Evolutionary conservation across 164 flowering plant species (phyloP), one percentile per base, ranked within the genome.

Genomic region (Kingdonia uniflora): DNA sequence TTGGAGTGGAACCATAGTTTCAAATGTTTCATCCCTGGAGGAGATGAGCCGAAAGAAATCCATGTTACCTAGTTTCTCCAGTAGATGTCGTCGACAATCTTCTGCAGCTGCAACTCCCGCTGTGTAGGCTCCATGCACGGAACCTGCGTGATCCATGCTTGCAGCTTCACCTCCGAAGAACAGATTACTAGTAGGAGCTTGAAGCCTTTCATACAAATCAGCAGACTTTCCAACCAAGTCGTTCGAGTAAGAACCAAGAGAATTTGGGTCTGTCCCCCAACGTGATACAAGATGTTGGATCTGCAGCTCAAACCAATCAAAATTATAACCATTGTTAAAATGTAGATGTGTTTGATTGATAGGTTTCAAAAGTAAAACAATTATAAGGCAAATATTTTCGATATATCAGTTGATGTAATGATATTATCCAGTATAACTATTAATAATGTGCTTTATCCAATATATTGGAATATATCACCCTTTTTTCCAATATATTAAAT

Each of bases 81-180:
- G 51, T 1, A 90, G 66, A 57, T 71, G 64, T 48, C 57, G 71
- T 23, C 69, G 71, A 55, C 95, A 87, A 57, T 77, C 79, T 49
- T 79, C 72, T 22, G 91, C 95, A 43, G 95, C 86, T 62, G 66
- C 50, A 25, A 82, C 47, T 55, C 88, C 86, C 29, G 94, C 61
- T 1, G 87, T 68, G 64, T 76, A 90, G 21, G 96, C 97, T 29
- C 97, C 96, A 56, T 90, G 97, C 0, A 90, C 96, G 4, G 96
- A 82, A 25, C 96, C 96, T 46, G 87, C 73, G 64, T 90, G 82
- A 14, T 81, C 92, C 73, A 76, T 63, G 61, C 89, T 85, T 15
- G 79, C 91, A 45, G 97, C 97, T 73, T 87, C 96, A 33, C 96
- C 96, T 43, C 74, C 97, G 55, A 90, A 90, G 74, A 82, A 90